Percentiles rank a stretch among this genome's conserved stretches.
Conservation (phyloP, 805 yeast genomes). For the Zygosaccharomyces lentus region DNA sequence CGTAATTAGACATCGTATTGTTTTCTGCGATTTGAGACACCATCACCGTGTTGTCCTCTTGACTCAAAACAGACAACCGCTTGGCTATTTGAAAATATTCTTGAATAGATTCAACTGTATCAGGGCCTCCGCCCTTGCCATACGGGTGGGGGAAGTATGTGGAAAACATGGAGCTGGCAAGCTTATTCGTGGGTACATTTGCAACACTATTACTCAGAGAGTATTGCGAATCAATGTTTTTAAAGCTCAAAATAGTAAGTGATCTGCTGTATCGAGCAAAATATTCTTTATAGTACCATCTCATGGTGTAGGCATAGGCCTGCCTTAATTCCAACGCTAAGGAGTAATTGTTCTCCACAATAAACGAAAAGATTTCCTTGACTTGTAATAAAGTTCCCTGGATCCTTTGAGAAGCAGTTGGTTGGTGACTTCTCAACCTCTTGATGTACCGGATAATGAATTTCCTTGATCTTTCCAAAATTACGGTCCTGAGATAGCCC, state of each 20-base stretch:
- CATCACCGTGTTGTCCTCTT: slow-evolving; percentile 59
- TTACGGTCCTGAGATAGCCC: slow-evolving; percentile 52
- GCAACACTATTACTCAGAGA: slow-evolving; percentile 48
- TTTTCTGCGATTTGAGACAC: slow-evolving; percentile 83
- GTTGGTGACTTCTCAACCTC: slow-evolving; percentile 53
- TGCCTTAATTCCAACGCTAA: slow-evolving; percentile 67
- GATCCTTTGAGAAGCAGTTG: slow-evolving; percentile 65
- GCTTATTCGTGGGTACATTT: slow-evolving; percentile 28
- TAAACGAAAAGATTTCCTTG: slow-evolving; percentile 57
- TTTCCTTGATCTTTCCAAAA: slow-evolving; percentile 73
- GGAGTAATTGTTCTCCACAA: slow-evolving; percentile 50
- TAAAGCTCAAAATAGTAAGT: slow-evolving; percentile 56
- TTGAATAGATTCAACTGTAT: slow-evolving; percentile 34
- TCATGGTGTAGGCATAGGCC: slow-evolving; percentile 85
- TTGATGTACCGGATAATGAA: slow-evolving; percentile 63
- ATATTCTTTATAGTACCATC: slow-evolving; percentile 83
- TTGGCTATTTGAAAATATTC: slow-evolving; percentile 59
- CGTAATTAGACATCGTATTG: slow-evolving; percentile 57
- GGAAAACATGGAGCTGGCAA: slow-evolving; percentile 26
- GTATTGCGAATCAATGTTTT: slow-evolving; percentile 50
- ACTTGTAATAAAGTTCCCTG: slow-evolving; percentile 63
- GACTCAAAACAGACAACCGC: slow-evolving; percentile 53
- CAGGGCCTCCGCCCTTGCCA: slow-evolving; percentile 11
- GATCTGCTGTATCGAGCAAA: slow-evolving; percentile 75
- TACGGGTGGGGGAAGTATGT: slow-evolving; percentile 25